These are phyloP conservation scores for Ophidiomyces ophidiicola DNA, from an alignment of 2,329 filamentous ascomycete genomes.

Conservation along the genomic window DNA sequence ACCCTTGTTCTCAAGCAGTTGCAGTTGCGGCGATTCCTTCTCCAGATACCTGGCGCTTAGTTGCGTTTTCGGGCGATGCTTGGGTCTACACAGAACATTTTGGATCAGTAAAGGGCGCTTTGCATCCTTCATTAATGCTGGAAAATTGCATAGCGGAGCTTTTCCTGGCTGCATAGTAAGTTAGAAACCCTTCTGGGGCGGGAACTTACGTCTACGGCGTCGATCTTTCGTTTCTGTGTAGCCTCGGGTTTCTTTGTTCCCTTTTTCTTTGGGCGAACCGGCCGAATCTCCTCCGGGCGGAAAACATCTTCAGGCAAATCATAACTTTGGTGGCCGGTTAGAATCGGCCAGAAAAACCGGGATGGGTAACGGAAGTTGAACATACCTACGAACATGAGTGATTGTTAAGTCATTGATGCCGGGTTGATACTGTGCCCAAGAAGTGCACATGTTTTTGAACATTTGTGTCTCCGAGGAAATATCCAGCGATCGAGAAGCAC, in stretches of 20 bases:
- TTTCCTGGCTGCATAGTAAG: conserved; percentile 3
- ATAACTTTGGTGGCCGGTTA: conserved; percentile 45
- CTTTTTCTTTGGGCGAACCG: conserved; percentile 47
- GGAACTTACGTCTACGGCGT: conserved; percentile 34
- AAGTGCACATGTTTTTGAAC: conserved; percentile 71
- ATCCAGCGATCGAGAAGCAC: conserved; percentile 39
- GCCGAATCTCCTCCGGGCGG: conserved; percentile 59
- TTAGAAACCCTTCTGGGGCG: conserved; percentile 11
- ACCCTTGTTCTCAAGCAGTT: conserved; percentile 11
- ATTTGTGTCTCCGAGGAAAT: conserved; percentile 64
- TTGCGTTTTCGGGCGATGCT: conserved; percentile 10
- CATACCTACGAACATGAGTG: conserved; percentile 75
- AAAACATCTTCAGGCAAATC: conserved; percentile 87
- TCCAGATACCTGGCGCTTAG: conserved; percentile 16
- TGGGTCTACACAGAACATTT: conserved; percentile 11
- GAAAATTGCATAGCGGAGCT: background rate
- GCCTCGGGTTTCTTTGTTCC: conserved; percentile 28
- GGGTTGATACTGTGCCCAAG: conserved; percentile 61
- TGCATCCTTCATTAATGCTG: background rate
- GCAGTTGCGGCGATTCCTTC: conserved; percentile 15
- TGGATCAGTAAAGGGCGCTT: conserved; percentile 11
- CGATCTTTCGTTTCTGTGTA: conserved; percentile 30
- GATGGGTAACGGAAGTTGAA: conserved; percentile 12
- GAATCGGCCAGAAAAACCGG: conserved; percentile 6
- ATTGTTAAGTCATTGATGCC: conserved; percentile 69